Conservation (phyloP, 805 yeast species). For the Phaffomyces antillensis region DNA sequence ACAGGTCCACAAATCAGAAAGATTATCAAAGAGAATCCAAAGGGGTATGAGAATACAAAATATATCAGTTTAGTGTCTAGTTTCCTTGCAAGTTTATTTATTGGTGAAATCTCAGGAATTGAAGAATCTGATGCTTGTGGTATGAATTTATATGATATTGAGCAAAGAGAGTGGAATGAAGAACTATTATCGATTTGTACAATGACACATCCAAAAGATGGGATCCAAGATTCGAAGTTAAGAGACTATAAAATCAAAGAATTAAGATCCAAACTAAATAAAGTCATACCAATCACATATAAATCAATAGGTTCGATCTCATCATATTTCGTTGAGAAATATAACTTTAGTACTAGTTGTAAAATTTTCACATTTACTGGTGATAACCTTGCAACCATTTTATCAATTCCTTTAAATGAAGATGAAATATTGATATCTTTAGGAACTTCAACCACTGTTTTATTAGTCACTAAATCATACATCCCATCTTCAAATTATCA, state of each 20-base stretch:
- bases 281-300: slow-evolving; percentile 42
- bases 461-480: slow-evolving; percentile 71
- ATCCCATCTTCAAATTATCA: slow-evolving; percentile 79
- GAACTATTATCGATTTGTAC: slow-evolving; percentile 41
- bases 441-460: slow-evolving; percentile 89
- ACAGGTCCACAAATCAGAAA: slow-evolving; percentile 91
- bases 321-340: slow-evolving; percentile 53
- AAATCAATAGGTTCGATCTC: slow-evolving; percentile 46
- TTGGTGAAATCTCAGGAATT: slow-evolving; percentile 55
- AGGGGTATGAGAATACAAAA: slow-evolving; percentile 46
- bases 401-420: slow-evolving; percentile 69
- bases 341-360: slow-evolving; percentile 55
- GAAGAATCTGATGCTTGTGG: slow-evolving; percentile 92
- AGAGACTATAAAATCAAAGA: slow-evolving; percentile 20
- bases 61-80: slow-evolving; percentile 72
- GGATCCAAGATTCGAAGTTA: slow-evolving; percentile 7
- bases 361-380: slow-evolving; percentile 76
- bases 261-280: slow-evolving; percentile 46
- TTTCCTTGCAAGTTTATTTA: slow-evolving; percentile 64
- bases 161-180: slow-evolving; percentile 47
- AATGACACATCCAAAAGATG: slow-evolving; percentile 24
- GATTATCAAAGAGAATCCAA: slow-evolving; percentile 45
- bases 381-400: slow-evolving; percentile 82
- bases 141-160: slow-evolving; percentile 78
- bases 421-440: slow-evolving; percentile 76